These are phyloP conservation scores for Candida silvicultrix DNA, from an alignment of 805 yeast species.

Conservation along the genomic window DNA sequence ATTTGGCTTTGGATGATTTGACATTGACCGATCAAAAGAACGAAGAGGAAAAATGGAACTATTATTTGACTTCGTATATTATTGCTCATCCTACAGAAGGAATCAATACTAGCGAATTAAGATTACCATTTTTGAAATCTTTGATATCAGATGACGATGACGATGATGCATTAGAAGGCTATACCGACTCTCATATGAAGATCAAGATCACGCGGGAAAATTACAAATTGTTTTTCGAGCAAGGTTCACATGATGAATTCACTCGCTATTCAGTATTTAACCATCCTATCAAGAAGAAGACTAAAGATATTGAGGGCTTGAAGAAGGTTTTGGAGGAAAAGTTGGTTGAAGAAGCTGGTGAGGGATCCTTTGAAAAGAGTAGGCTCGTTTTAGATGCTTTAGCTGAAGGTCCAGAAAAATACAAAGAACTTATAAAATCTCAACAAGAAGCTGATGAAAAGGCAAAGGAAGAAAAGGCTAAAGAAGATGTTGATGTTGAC, in stretches of 20 bases:
- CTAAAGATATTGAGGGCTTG: conserved; percentile 26
- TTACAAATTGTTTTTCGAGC: conserved; percentile 76
- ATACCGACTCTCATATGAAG: conserved; percentile 60
- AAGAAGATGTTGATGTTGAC: conserved; percentile 15
- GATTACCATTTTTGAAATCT: conserved; percentile 70
- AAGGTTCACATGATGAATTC: conserved; percentile 73
- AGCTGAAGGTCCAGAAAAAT: conserved; percentile 16
- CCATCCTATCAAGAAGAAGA: conserved; percentile 25
- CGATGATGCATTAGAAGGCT: conserved; percentile 38
- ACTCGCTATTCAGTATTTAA: conserved; percentile 51
- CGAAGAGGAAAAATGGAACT: conserved; percentile 83
- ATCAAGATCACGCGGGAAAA: conserved; percentile 76
- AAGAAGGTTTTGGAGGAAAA: conserved; percentile 34
- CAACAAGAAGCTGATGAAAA: conserved; percentile 6
- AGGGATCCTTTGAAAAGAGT: conserved; percentile 25
- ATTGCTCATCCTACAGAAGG: conserved; percentile 98
- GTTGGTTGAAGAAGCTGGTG: conserved; percentile 11
- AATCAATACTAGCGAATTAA: conserved; percentile 67
- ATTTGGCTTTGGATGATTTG: conserved; percentile 81
- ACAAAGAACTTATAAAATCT: conserved; percentile 8
- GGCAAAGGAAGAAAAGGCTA: conserved; percentile 8
- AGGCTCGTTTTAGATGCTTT: conserved; percentile 18
- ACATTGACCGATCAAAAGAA: conserved; percentile 68
- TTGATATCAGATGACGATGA: conserved; percentile 37
- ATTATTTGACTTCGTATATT: conserved; percentile 85